Evolutionary conservation across 169 alveolate species (phyloP).

Genomic region (Plasmodium blacklocki): DNA sequence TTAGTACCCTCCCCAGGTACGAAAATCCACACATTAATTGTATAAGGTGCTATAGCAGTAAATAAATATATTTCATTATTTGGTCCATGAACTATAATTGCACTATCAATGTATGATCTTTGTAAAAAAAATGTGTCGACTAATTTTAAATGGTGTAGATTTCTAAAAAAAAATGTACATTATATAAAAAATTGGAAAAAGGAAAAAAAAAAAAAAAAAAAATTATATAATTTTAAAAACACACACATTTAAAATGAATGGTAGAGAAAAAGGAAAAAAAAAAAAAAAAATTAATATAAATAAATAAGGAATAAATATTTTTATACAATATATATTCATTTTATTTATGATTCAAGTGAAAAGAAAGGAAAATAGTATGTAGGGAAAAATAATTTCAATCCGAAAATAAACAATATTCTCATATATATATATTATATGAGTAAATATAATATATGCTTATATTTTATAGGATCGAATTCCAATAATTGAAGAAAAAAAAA

Average conservation of each 20-base stretch:
- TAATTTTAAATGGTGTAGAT: constrained; percentile 74
- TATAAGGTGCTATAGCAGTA: constrained; percentile 64
- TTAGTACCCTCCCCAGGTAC: constrained; percentile 76
- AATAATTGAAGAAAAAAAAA: not conserved
- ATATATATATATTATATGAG: not conserved
- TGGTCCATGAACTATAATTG: constrained; percentile 76
- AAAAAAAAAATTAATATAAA: not conserved
- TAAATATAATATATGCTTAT: not conserved
- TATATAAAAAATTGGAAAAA: not conserved
- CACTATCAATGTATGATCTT: constrained; percentile 73
- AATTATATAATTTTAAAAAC: not conserved
- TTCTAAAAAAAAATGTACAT: constrained; percentile 42
- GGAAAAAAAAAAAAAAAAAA: constrained; percentile 3
- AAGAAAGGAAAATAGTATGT: too few species aligned
- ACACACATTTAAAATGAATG: not conserved
- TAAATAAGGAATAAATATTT: not conserved
- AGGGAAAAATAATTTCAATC: not conserved
- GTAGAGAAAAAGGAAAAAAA: not conserved
- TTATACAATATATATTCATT: not conserved
- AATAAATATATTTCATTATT: constrained; percentile 74
- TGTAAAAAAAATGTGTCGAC: constrained; percentile 72
- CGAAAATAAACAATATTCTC: not conserved
- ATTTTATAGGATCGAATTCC: not conserved
- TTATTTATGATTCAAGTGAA: too few species aligned
- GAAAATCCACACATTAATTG: constrained; percentile 74